Base-by-base conservation (phyloP, 805 yeast species). In the Saturnispora gosingensis region DNA sequence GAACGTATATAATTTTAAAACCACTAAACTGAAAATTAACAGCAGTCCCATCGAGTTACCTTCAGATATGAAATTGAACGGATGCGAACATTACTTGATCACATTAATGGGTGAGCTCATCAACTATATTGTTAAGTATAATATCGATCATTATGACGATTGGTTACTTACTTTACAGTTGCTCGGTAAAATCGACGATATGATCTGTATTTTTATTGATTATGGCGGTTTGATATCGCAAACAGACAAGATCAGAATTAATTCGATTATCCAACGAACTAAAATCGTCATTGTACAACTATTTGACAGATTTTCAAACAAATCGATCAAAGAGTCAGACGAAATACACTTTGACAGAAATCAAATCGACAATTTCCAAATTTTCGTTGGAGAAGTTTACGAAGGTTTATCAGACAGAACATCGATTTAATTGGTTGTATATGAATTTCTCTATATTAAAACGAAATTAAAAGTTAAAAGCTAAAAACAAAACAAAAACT, bases 81-180 rank as follows among this genome's bases (percentile, higher is more conserved):
- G 86, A 0, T 90, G 83, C 62, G 70, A 76, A 0, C 80, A 80
- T 49, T 84, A 83, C 57, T 64, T 84, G 16, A 68, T 87, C 24
- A 73, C 74, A 40, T 72, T 85, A 2, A 77, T 87, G 46, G 88
- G 85, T 47, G 89, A 84, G 55, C 60, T 83, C 28, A 73, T 80
- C 46, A 90, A 83, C 56, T 84, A 77, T 57, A 56, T 82, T 8
- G 73, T 69, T 13, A 80, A 74, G 56, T 70, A 62, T 46, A 46
- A 52, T 2, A 13, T 66, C 20, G 52, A 45, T n/a, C 48, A 53
- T 7, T 59, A 63, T 40, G 48, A 49, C 5, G 65, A 64, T 13
- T 50, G 67, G 54, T 53, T 60, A 8, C 22, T 48, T 3, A 54
- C 61, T 10, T 52, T 67, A 20, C 39, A 46, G 20, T 47, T 67